Evolutionary conservation across 371 early-diverging fungal genomes (phyloP), one percentile per base, ranked within the genome.

Genomic region (Mucor irregularis): DNA sequence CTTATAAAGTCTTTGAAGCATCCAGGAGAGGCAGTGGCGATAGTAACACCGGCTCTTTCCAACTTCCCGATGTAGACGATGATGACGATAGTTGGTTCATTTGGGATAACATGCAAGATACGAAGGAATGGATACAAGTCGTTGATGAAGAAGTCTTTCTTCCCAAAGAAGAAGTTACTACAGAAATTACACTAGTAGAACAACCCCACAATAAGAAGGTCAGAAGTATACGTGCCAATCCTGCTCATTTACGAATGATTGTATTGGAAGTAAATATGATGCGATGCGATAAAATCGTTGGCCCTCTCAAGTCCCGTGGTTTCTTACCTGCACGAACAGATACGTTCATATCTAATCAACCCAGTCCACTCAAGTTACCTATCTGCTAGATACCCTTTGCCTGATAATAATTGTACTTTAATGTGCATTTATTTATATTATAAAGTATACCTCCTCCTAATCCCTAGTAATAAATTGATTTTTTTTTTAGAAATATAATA

Each of bases 241-340:
- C 77, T 10, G 80, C 66, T 29, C 75, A 83, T 62, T 55, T 83
- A 50, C 72, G 83, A 22, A 83, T 80, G 78, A 75, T 83, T 59
- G 80, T 81, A 7, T 73, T 76, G 4, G 81, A 83, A 58, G 61
- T 81, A 29, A 72, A 76, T 28, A 83, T 83, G 83, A 81, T 83
- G 69, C 76, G 81, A 8, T 58, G 79, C 1, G 68, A 77, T 22
- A 83, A 83, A 49, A 73, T 83, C 10, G 74, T 83, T 17, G 68
- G 78, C 25, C 83, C 83, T 24, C 55, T 83, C 26, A 71, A 72
- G 58, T 75, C 80, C 14, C 70, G 83, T 16, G 65, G 75, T 22
- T 73, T 64, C 34, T 65, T 83, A 11, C 66, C 75, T 33, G 68
- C 76, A 42, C 73, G 83, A 30, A 76, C 69, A 16, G 56, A 55